Evolutionary conservation across 768 basidiomycete species (phyloP).

Genomic region (Tylopilus felleus): DNA sequence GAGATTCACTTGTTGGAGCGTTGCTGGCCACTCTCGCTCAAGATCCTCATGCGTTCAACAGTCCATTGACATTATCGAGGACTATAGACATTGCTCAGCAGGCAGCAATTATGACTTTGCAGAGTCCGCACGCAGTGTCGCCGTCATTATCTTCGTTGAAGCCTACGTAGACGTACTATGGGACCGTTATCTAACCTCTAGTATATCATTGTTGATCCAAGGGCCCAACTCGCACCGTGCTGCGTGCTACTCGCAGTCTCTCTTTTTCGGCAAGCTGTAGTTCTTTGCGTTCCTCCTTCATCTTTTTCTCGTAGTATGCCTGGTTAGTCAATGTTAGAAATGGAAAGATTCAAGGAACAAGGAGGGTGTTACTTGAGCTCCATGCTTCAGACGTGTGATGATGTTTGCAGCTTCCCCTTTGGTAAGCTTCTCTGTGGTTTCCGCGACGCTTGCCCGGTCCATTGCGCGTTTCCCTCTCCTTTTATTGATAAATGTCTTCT

Average conservation of each 20-base stretch:
- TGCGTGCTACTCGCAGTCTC: constrained; percentile 44
- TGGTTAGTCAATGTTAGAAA: constrained; percentile 22
- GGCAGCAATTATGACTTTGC: constrained; percentile 60
- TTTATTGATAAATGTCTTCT: constrained; percentile 54
- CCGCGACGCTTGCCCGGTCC: constrained; percentile 17
- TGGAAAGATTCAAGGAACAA: background rate
- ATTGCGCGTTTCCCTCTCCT: constrained; percentile 40
- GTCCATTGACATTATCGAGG: constrained; percentile 41
- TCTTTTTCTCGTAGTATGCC: constrained; percentile 56
- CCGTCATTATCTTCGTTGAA: constrained; percentile 45
- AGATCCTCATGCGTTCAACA: constrained; percentile 42
- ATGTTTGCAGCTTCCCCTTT: constrained; percentile 81
- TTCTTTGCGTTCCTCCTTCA: constrained; percentile 39
- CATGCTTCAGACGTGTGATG: constrained; percentile 73
- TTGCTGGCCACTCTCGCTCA: constrained; percentile 64
- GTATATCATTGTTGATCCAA: constrained; percentile 23
- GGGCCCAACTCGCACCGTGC: constrained; percentile 62
- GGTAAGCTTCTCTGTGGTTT: constrained; percentile 45
- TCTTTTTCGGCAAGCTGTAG: constrained; percentile 45
- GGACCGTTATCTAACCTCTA: background rate
- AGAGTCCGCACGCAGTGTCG: constrained; percentile 62
- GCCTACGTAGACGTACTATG: background rate
- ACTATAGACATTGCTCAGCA: constrained; percentile 57
- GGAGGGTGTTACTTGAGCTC: constrained; percentile 54
- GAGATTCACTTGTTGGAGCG: constrained; percentile 86